phyloP scores from a whole-genome alignment of 176 grass and related monocot species.

The Phoenix roebelenii region DNA sequence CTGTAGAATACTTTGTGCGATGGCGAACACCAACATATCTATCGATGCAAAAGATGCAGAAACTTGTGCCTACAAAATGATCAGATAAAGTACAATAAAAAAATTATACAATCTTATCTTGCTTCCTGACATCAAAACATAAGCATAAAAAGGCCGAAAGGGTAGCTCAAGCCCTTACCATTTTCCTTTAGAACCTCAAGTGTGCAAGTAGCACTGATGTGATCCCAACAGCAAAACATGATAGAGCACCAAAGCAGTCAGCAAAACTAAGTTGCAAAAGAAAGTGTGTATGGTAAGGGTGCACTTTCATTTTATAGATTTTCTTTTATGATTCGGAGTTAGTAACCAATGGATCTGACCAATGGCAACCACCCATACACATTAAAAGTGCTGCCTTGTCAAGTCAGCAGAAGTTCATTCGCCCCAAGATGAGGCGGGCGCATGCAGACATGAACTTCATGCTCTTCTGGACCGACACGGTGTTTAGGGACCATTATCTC shows the following conservation, averaged over 20 bases:
- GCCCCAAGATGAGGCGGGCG: slow-evolving; percentile 17
- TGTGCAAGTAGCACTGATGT: too few species aligned
- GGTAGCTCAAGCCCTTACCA: too few species aligned
- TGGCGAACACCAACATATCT: too few species aligned
- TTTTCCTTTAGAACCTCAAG: too few species aligned
- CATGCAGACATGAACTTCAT: slow-evolving; percentile 17
- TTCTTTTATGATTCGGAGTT: slow-evolving; percentile 9
- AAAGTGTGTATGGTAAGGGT: background rate
- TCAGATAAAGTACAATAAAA: too few species aligned
- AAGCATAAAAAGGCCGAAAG: too few species aligned
- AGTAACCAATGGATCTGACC: slow-evolving; percentile 16
- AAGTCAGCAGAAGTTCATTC: slow-evolving; percentile 10
- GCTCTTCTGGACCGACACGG: slow-evolving; percentile 16
- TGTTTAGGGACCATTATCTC: slow-evolving; percentile 22
- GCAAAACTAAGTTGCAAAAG: slow-evolving; percentile 5
- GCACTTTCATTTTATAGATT: slow-evolving; percentile 9
- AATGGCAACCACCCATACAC: slow-evolving; percentile 11
- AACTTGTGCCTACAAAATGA: too few species aligned
- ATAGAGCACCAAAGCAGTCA: background rate
- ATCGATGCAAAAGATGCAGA: too few species aligned
- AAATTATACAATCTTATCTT: too few species aligned
- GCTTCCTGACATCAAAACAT: too few species aligned
- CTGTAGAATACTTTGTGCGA: too few species aligned
- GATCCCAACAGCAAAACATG: background rate
- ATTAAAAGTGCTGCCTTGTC: slow-evolving; percentile 3